A percentile compares a stretch with the other conserved stretches of the same genome.
These are phyloP conservation scores for Mortierella sp. DNA, from an alignment of 371 early-diverging fungal species.

Conservation along the genomic window DNA sequence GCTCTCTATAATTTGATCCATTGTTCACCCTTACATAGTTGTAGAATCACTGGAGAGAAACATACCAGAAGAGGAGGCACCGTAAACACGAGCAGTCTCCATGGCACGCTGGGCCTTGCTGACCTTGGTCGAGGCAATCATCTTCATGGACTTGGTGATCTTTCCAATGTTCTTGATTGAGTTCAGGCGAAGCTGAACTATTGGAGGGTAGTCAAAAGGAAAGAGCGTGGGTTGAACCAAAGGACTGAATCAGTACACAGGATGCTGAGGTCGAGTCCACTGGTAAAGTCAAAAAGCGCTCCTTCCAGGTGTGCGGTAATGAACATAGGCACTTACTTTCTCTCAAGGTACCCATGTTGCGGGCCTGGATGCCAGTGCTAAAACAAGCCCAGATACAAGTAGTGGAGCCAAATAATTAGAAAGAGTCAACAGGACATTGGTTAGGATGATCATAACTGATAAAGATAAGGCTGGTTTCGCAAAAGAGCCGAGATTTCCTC, in stretches of 20 bases:
- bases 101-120: conserved; percentile 93
- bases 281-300: background rate
- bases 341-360: conserved; percentile 93
- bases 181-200: conserved; percentile 96
- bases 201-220: conserved; percentile 4
- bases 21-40: no score
- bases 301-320: conserved; percentile 88
- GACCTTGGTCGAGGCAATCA: conserved; percentile 99
- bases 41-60: background rate
- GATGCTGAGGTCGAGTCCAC: background rate
- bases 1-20: conserved; percentile 6
- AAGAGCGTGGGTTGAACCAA: background rate
- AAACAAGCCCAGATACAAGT: background rate
- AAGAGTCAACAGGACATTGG: background rate
- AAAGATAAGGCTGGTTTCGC: background rate
- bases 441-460: conserved; percentile 1
- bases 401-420: no score
- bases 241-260: background rate
- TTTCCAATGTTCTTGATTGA: conserved; percentile 97
- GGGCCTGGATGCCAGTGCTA: conserved; percentile 70
- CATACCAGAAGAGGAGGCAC: conserved; percentile 78
- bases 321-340: conserved; percentile 85
- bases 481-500: background rate
- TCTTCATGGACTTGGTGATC: conserved; percentile 99
- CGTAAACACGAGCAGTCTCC: conserved; percentile 92